Base-by-base conservation (phyloP, 768 basidiomycete species). In the Rhodotorula babjevae region DNA sequence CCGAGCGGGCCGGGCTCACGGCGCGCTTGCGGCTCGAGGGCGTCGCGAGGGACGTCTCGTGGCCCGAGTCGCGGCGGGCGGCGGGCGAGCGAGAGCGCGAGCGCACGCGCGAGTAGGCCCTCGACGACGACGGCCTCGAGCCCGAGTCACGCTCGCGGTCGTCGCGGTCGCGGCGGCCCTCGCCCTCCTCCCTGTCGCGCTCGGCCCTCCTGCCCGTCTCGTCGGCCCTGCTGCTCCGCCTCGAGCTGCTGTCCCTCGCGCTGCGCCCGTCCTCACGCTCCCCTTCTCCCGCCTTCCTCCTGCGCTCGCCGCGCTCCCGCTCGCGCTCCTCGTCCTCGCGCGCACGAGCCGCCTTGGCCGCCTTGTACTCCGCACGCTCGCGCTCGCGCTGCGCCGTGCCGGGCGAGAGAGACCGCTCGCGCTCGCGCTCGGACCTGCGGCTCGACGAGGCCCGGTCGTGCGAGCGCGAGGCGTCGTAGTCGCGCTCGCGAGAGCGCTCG, bases 321-420 rank as follows among this genome's bases (percentile, higher is more conserved):
- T 33, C 49, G n/a, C 63, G 46, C 47, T 49, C 29, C 6, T 12
- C 29, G 15, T 56, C 29, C 6, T 14, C 12, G 44, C 44, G 44
- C 44, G 6, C 44, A 46, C 36, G 36, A 36, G 36, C 36, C 36
- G 55, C 65, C 46, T 49, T 31, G 36, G 29, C 47, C 9, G 19
- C 7, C 57, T 42, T 46, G 65, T 49, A 49, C 9, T 40, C 40
- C 2, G 21, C 46, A 36, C 55, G 55, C 56, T 57, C 55, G 42
- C 29, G 42, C 56, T 65, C 61, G 47, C 61, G 61, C 61, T 62
- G 46, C 31, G 27, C 18, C 16, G n/a, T 65, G 2, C 44, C 56
- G 8, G 56, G 56, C 56, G 56, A n/a, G 4, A 29, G 25, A 27
- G 21, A 27, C n/a, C 44, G 15, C 21, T 47, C 29, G 23, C 56